Base-by-base conservation (phyloP, 73 alveolate species). In the Paramecium primaurelia region DNA sequence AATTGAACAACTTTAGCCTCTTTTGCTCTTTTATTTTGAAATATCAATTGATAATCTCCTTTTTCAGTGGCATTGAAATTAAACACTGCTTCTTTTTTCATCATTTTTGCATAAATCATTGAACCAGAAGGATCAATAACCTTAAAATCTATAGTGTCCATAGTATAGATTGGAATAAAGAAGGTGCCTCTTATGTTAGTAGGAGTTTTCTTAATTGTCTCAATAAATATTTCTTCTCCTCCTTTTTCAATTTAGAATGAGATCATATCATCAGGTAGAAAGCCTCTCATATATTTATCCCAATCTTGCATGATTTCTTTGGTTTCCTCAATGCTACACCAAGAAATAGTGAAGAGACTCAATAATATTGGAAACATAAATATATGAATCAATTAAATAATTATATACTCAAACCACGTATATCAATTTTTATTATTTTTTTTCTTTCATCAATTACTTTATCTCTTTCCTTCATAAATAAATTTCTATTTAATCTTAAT, bases 281-380 rank as follows among this genome's bases (percentile, higher is more conserved):
- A 80, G 36, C 91, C 91, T 49, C 91, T 20, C 91, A 80, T 80
- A 80, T 42, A 80, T 47, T 80, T 80, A 80, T 80, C 91, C 91
- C 91, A 80, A 14, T 80, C 91, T n/a, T 80, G 42, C 91, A 80
- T 80, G 14, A 80, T 32, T 80, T 40, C 71, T 47, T 47, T 80
- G 28, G 71, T 42, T 26, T 80, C 91, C 20, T 80, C 91, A 10
- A 80, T 47, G 16, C 75, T 26, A 22, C 77, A 40, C 45, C n/a
- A 47, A 22, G 71, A 34, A 20, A 49, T 7, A 2, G 34, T 18
- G 51, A 80, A 10, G 28, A 80, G 75, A 44, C 32, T 26, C 32
- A 47, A 44, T 34, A 80, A 80, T 49, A 54, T 54, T 54, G 69
- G 69, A 54, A 80, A 80, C 91, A 80, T 49, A 44, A 22, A 44